Conservation (phyloP, 352 stramenopile genomes). For the Globisporangium megalacanthum region DNA sequence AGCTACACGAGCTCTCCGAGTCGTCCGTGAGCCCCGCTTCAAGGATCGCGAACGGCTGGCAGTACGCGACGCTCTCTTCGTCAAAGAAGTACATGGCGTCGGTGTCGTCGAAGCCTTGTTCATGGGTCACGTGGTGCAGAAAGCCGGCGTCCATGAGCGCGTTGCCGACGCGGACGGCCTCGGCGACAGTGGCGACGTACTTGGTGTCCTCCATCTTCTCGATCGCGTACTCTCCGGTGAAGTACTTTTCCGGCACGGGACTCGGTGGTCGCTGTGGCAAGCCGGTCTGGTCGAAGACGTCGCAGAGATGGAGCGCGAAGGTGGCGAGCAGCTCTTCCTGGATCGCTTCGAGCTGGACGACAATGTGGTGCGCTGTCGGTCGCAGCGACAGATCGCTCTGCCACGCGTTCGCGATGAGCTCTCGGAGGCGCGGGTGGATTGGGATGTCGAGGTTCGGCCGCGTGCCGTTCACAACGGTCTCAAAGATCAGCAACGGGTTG, state of each 20-base stretch:
- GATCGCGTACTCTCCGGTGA: slow-evolving; percentile 19
- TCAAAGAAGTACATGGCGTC: slow-evolving; percentile 43
- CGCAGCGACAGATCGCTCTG: slow-evolving; percentile 38
- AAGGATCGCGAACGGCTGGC: slow-evolving; percentile 33
- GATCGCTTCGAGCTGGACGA: slow-evolving; percentile 39
- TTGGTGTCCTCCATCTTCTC: slow-evolving; percentile 29
- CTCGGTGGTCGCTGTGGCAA: too few species aligned
- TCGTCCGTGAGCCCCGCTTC: slow-evolving; percentile 12
- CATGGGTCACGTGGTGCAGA: slow-evolving; percentile 41
- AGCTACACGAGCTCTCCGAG: not conserved
- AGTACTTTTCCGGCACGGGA: slow-evolving; percentile 14
- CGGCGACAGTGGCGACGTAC: slow-evolving; percentile 14
- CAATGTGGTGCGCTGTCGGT: slow-evolving; percentile 40
- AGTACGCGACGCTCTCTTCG: slow-evolving; percentile 25
- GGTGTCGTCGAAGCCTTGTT: slow-evolving; percentile 23
- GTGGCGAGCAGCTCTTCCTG: slow-evolving; percentile 51
- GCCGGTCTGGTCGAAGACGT: too few species aligned
- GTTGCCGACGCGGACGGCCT: slow-evolving; percentile 36
- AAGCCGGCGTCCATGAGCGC: slow-evolving; percentile 52
- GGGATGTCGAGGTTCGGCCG: slow-evolving; percentile 44
- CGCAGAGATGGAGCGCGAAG: slow-evolving; percentile 24
- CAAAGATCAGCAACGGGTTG: not conserved
- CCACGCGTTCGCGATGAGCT: slow-evolving; percentile 47
- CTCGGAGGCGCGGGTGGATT: not conserved
- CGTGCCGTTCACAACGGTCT: slow-evolving; percentile 24